Evolutionary conservation across 805 yeast species (phyloP).

Genomic region (Diddensiella caesifluorescens): DNA sequence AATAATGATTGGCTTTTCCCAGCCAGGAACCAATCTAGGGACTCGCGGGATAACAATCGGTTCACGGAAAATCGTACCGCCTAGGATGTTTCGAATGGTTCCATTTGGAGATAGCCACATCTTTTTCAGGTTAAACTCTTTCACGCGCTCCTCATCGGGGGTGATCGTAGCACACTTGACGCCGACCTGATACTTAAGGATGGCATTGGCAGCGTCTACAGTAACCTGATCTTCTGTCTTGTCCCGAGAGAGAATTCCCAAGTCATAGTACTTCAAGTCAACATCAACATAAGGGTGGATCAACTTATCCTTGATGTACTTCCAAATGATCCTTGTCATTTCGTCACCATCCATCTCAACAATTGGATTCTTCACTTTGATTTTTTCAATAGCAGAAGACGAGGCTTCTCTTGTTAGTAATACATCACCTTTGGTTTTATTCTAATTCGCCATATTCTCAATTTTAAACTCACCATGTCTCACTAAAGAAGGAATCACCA

Average conservation of each 20-base stretch:
- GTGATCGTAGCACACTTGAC: conserved; percentile 98
- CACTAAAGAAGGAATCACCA: too few species aligned
- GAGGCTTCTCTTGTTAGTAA: too few species aligned
- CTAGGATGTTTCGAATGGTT: conserved; percentile 89
- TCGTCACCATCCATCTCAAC: conserved; percentile 99
- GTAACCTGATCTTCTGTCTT: conserved; percentile 85
- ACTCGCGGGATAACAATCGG: conserved; percentile 86
- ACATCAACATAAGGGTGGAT: conserved; percentile 80
- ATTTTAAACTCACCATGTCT: too few species aligned
- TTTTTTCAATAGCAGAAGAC: too few species aligned
- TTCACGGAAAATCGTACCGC: conserved; percentile 96
- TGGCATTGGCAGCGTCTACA: conserved; percentile 83
- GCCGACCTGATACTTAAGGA: conserved; percentile 82
- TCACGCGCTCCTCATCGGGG: conserved; percentile 88
- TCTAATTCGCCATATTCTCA: too few species aligned
- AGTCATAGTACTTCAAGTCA: conserved; percentile 86
- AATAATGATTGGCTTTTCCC: conserved; percentile 94
- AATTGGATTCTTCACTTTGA: conserved; percentile 78
- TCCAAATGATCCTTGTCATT: conserved; percentile 96
- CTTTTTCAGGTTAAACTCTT: conserved; percentile 83
- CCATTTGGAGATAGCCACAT: conserved; percentile 99
- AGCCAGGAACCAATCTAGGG: conserved; percentile 82
- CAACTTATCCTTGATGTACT: conserved; percentile 77
- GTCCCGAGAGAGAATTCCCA: conserved; percentile 83
- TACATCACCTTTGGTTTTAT: too few species aligned